A percentile compares a stretch with the other conserved stretches of the same genome.
These are phyloP conservation scores for Hypoxylon crocopeplum DNA, from an alignment of 495 filamentous ascomycete species.

Conservation along the genomic window DNA sequence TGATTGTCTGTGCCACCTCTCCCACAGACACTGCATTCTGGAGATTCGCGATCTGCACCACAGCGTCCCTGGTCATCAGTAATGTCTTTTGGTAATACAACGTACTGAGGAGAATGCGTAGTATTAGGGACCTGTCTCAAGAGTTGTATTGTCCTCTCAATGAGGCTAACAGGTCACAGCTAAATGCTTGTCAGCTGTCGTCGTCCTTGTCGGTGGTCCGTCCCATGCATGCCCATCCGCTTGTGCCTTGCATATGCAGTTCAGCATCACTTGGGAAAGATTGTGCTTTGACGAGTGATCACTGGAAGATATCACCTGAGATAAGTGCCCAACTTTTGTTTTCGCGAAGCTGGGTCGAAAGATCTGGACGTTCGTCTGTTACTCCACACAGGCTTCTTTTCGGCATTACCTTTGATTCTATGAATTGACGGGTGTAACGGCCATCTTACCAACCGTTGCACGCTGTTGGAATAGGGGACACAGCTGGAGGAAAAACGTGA, in stretches of 20 bases:
- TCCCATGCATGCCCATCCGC: slow-evolving; percentile 28
- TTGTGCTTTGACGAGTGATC: slow-evolving; percentile 20
- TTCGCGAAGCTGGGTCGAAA: slow-evolving; percentile 23
- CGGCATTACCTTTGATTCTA: too few species aligned
- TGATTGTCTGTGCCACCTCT: slow-evolving; percentile 17
- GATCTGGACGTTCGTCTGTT: slow-evolving; percentile 12
- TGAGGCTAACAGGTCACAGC: slow-evolving; percentile 30
- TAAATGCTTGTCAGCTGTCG: slow-evolving; percentile 1
- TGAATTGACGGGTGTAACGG: slow-evolving; percentile 1
- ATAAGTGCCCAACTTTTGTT: slow-evolving; percentile 15
- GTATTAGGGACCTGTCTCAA: slow-evolving; percentile 17
- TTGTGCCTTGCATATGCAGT: slow-evolving; percentile 39
- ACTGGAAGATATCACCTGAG: slow-evolving; percentile 6
- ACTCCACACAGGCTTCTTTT: slow-evolving; percentile 8
- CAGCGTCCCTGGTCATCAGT: background rate
- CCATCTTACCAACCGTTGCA: background rate
- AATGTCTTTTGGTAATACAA: slow-evolving; percentile 5
- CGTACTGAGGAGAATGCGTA: background rate
- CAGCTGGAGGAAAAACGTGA: slow-evolving; percentile 12
- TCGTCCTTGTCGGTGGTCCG: slow-evolving; percentile 22
- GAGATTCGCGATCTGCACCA: slow-evolving; percentile 15
- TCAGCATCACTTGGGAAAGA: slow-evolving; percentile 21
- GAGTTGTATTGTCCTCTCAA: slow-evolving; percentile 27
- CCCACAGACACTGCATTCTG: slow-evolving; percentile 22
- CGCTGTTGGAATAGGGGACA: slow-evolving; percentile 3